Evolutionary conservation across 2,329 filamentous ascomycete species (phyloP).

Genomic region (Diaporthe australafricana): DNA sequence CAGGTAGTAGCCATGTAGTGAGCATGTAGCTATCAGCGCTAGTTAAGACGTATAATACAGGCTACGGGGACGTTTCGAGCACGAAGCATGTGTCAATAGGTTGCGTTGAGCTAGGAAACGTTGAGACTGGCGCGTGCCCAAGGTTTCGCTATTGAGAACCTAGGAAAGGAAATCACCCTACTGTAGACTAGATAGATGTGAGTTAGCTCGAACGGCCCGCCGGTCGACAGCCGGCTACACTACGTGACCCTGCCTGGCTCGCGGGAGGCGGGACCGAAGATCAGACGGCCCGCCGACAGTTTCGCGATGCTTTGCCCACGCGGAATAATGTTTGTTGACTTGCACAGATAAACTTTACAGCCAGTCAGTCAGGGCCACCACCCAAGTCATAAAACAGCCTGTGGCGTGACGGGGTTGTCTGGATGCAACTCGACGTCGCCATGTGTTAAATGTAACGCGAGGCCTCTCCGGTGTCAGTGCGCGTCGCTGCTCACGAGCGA

Average conservation of each 20-base stretch:
- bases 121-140: constrained; percentile 18
- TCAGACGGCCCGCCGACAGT: constrained; percentile 22
- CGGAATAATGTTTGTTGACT: not conserved
- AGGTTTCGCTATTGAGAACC: not conserved
- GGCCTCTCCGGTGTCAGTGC: constrained; percentile 3
- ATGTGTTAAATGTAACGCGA: not conserved
- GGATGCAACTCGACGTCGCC: not conserved
- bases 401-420: not conserved
- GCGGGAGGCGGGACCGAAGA: constrained; percentile 24
- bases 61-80: not conserved
- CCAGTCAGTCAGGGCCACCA: not conserved
- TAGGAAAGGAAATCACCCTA: not conserved
- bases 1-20: not conserved
- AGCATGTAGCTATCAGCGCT: not conserved
- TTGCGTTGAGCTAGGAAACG: constrained; percentile 24
- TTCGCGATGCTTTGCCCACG: not conserved
- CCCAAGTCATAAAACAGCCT: not conserved
- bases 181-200: too few relatives aligned
- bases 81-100: not conserved
- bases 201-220: constrained; percentile 22
- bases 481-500: constrained; percentile 3
- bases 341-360: too few relatives aligned
- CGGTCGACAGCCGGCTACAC: not conserved
- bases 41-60: not conserved
- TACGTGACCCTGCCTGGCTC: not conserved